Conservation (phyloP, 768 basidiomycete genomes). For the Tricholoma sp. region DNA sequence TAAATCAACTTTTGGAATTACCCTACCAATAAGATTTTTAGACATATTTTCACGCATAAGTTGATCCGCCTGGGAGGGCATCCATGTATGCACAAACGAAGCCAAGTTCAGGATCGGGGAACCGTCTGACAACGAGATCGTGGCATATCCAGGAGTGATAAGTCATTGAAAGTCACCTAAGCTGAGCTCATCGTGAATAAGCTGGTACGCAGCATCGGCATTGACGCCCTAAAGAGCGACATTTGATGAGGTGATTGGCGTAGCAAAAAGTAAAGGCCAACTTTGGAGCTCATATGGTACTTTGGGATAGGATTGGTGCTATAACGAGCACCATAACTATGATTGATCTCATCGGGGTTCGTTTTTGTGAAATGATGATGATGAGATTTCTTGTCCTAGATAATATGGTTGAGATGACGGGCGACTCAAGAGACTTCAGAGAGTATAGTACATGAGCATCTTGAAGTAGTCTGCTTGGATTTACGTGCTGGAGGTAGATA, state of each 20-base stretch:
- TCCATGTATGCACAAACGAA: conserved; percentile 60
- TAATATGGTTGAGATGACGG: neutral
- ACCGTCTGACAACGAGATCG: conserved; percentile 37
- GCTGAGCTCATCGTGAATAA: conserved; percentile 56
- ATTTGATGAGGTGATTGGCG: neutral
- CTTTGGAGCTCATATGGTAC: conserved; percentile 56
- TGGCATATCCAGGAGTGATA: neutral
- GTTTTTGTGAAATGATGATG: conserved; percentile 31
- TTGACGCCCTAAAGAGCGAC: conserved; percentile 42
- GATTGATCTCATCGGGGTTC: conserved; percentile 25
- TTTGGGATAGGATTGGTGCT: conserved; percentile 68
- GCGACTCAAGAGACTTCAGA: neutral
- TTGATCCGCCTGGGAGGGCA: conserved; percentile 47
- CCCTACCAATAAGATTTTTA: conserved; percentile 56
- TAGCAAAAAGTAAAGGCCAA: conserved; percentile 7
- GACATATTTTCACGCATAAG: conserved; percentile 58
- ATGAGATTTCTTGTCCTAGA: conserved; percentile 42
- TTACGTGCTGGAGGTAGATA: conserved; percentile 46
- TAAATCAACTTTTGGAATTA: neutral
- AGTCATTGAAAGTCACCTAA: conserved; percentile 39
- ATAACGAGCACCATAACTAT: conserved; percentile 60
- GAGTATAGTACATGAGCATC: conserved; percentile 44
- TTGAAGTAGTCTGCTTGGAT: conserved; percentile 61
- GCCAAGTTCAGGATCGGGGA: conserved; percentile 60
- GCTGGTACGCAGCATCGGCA: conserved; percentile 50